These are phyloP conservation scores for Sordariomycetes sp. DNA, from an alignment of 2,329 filamentous ascomycete genomes.

Conservation along the genomic window DNA sequence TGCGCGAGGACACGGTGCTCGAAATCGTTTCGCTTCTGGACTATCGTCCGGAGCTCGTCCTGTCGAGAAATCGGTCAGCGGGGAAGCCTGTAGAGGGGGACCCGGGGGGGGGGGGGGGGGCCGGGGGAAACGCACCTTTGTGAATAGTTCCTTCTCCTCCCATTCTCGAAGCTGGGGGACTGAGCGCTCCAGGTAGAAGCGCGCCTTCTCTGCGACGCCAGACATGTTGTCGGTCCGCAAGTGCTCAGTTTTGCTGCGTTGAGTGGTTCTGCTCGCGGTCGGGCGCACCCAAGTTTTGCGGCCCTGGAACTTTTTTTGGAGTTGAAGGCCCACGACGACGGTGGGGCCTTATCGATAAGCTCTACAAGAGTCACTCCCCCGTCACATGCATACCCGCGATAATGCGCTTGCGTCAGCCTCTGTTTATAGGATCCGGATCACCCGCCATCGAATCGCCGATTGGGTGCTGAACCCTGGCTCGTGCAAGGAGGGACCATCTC, in stretches of 20 bases:
- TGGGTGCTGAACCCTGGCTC: background rate
- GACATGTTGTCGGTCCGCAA: conserved; percentile 43
- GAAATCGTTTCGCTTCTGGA: conserved; percentile 82
- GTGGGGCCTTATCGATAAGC: conserved; percentile 4
- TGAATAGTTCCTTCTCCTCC: conserved; percentile 84
- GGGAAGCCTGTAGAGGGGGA: background rate
- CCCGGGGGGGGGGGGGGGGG: background rate
- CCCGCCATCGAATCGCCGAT: no score
- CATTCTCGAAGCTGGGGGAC: conserved; percentile 88
- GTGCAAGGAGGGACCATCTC: no score
- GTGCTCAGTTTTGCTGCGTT: background rate
- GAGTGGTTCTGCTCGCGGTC: background rate
- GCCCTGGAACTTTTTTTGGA: conserved; percentile 3
- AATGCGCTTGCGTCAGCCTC: background rate
- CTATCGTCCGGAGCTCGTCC: conserved; percentile 83
- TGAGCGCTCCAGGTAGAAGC: conserved; percentile 85
- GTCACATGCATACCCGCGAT: background rate
- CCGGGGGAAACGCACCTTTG: conserved; percentile 38
- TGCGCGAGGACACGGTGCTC: conserved; percentile 83
- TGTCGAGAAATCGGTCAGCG: conserved; percentile 18
- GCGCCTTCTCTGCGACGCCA: conserved; percentile 80
- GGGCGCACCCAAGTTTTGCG: conserved; percentile 1
- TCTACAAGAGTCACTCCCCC: background rate
- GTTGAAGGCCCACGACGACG: conserved; percentile 7
- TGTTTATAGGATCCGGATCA: no score